Conservation (phyloP, 2,329 filamentous ascomycete species). For the Monilinia laxa region DNA sequence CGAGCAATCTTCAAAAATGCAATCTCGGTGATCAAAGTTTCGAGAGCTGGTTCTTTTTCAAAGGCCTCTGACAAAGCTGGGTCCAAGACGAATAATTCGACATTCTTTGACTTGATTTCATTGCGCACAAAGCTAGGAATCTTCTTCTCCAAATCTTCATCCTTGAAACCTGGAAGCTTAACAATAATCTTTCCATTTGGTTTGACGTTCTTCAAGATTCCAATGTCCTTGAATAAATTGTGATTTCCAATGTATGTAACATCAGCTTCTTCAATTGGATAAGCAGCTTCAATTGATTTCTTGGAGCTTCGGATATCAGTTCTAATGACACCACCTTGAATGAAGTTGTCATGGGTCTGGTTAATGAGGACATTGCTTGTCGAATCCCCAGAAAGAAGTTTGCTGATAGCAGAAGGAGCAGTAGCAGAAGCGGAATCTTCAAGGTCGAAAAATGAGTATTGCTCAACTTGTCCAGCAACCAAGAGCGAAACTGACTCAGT, state of each 20-base stretch:
- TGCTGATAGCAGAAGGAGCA: slow-evolving; percentile 61
- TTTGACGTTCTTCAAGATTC: slow-evolving; percentile 70
- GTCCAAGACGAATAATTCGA: slow-evolving; percentile 76
- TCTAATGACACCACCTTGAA: slow-evolving; percentile 74
- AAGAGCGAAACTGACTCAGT: slow-evolving; percentile 42
- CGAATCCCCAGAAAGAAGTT: slow-evolving; percentile 68
- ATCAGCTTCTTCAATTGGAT: slow-evolving; percentile 76
- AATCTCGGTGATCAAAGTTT: slow-evolving; percentile 71
- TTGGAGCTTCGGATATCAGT: slow-evolving; percentile 82
- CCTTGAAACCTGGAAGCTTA: slow-evolving; percentile 75
- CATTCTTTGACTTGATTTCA: slow-evolving; percentile 65
- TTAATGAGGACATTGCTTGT: slow-evolving; percentile 61
- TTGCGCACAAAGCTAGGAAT: slow-evolving; percentile 70
- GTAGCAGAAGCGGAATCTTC: slow-evolving; percentile 69
- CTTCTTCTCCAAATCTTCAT: slow-evolving; percentile 87
- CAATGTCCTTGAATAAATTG: slow-evolving; percentile 75
- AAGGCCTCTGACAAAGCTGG: slow-evolving; percentile 65
- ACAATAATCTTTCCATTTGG: slow-evolving; percentile 70
- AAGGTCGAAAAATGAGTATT: slow-evolving; percentile 93
- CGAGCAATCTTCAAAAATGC: slow-evolving; percentile 79
- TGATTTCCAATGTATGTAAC: slow-evolving; percentile 76
- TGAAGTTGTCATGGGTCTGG: slow-evolving; percentile 64
- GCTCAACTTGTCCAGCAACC: slow-evolving; percentile 63
- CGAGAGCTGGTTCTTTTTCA: slow-evolving; percentile 60
- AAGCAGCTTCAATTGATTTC: slow-evolving; percentile 81